Evolutionary conservation across 331 rosid species (phyloP).

Genomic region (Malus hybrid): DNA sequence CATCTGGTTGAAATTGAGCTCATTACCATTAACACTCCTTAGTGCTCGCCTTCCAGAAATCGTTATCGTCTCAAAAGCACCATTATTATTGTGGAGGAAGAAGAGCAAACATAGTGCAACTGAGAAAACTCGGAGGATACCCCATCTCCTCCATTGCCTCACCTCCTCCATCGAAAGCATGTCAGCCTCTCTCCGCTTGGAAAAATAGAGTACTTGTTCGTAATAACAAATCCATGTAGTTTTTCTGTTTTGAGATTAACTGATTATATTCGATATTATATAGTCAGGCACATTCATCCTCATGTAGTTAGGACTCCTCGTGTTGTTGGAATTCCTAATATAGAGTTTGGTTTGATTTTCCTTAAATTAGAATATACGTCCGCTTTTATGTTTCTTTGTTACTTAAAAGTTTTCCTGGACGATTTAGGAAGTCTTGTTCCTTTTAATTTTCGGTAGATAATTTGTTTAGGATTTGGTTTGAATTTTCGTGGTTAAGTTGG

Average conservation of each 20-base stretch:
- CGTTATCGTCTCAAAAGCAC: background rate
- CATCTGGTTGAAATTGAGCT: background rate
- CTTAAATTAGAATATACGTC: background rate
- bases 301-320: background rate
- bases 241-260: background rate
- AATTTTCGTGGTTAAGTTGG: background rate
- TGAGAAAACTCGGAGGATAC: background rate
- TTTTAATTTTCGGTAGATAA: too few relatives aligned
- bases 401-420: background rate
- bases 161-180: background rate
- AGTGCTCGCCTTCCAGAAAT: background rate
- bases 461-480: background rate
- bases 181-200: slow-evolving; percentile 13
- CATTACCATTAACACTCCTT: background rate
- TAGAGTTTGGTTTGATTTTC: background rate
- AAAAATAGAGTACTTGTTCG: too few relatives aligned
- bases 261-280: background rate
- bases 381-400: background rate
- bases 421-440: too few relatives aligned
- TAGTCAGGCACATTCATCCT: background rate
- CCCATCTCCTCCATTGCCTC: background rate
- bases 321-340: background rate
- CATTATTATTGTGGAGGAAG: background rate
- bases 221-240: too few relatives aligned
- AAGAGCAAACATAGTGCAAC: background rate